These are phyloP conservation scores for Sedum album DNA, from an alignment of 164 flowering plant genomes.

Conservation along the genomic window DNA sequence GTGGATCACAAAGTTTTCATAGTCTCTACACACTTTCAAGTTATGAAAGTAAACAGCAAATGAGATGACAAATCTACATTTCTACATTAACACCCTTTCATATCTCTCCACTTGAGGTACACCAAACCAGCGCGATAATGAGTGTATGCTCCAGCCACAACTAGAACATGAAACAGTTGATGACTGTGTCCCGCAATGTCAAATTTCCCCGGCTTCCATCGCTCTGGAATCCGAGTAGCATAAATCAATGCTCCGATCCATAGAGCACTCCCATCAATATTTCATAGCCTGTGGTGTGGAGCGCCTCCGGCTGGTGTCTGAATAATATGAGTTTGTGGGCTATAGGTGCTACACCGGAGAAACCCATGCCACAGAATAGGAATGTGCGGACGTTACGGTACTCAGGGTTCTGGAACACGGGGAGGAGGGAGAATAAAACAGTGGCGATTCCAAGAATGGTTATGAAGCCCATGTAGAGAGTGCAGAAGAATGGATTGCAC, in stretches of 20 bases:
- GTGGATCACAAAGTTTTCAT: neutral
- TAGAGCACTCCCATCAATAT: slow-evolving; percentile 75
- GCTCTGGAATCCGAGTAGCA: slow-evolving; percentile 80
- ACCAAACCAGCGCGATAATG: slow-evolving; percentile 84
- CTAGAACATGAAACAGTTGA: slow-evolving; percentile 84
- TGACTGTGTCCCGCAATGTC: slow-evolving; percentile 97
- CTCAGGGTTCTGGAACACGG: slow-evolving; percentile 76
- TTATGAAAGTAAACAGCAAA: neutral
- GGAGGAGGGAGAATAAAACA: slow-evolving; percentile 58
- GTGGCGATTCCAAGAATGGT: slow-evolving; percentile 74
- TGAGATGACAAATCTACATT: neutral
- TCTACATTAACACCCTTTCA: slow-evolving; percentile 49
- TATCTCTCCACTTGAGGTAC: slow-evolving; percentile 83
- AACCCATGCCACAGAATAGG: slow-evolving; percentile 86
- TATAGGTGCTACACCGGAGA: slow-evolving; percentile 77
- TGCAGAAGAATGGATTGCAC: slow-evolving; percentile 89
- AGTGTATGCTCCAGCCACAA: slow-evolving; percentile 86
- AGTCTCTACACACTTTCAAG: neutral
- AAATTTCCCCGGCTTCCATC: slow-evolving; percentile 96
- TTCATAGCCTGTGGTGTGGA: slow-evolving; percentile 84
- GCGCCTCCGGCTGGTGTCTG: slow-evolving; percentile 69
- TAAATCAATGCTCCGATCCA: slow-evolving; percentile 79
- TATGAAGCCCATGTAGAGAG: slow-evolving; percentile 77
- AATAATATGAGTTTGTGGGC: slow-evolving; percentile 72
- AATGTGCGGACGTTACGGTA: slow-evolving; percentile 55